Evolutionary conservation across 75 land plant species (phyloP).

Genomic region (Larix kaempferi): DNA sequence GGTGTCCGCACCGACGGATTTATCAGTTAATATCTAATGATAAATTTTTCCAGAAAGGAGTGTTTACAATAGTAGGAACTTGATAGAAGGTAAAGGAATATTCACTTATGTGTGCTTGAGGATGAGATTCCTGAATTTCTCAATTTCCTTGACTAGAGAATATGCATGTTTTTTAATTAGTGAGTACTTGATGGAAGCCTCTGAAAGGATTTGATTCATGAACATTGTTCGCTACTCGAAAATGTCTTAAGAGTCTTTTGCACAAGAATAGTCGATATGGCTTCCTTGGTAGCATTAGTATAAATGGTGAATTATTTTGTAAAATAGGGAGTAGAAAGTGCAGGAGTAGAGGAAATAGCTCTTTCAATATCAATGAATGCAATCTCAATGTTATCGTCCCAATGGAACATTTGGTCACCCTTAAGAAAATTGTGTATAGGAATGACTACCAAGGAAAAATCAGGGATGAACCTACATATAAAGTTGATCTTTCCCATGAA

Average conservation of each 20-base stretch:
- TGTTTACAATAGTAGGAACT: neutral
- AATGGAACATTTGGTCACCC: neutral
- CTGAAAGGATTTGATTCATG: neutral
- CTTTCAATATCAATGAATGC: neutral
- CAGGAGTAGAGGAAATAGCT: neutral
- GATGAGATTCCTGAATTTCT: neutral
- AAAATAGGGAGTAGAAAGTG: neutral
- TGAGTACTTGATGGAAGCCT: neutral
- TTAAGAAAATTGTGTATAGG: neutral
- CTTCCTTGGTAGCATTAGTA: neutral
- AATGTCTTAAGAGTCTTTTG: neutral
- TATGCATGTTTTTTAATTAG: neutral
- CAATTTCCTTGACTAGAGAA: neutral
- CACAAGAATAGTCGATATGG: neutral
- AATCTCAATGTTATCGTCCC: neutral
- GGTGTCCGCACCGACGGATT: too few species aligned
- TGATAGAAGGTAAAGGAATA: neutral
- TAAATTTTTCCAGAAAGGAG: neutral
- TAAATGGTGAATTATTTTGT: neutral
- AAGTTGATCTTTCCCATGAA: neutral
- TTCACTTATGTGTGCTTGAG: neutral
- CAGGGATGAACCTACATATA: neutral
- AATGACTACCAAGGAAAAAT: neutral
- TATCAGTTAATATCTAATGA: too few species aligned
- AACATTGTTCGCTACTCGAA: neutral